Base-by-base conservation (phyloP, 1,284 basidiomycete genomes). In the Cronartium quercuum region DNA sequence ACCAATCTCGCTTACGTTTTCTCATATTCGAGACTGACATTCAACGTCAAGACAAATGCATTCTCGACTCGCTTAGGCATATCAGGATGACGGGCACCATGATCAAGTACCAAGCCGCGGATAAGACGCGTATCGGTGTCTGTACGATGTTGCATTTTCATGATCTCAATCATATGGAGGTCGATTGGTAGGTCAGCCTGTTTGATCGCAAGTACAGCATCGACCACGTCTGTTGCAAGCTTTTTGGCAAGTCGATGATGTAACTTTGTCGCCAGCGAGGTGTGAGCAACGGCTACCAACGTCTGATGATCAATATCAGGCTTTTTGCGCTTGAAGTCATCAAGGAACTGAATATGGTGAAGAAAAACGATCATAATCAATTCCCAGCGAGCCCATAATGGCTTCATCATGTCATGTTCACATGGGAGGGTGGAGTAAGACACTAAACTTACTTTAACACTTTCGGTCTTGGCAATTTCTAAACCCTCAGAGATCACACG, bases 141-240 rank as follows among this genome's bases (percentile, higher is more conserved):
- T 68, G 91, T 94, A 81, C 94, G 90, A 85, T 99, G 96, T 83
- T 98, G 95, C 96, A 99, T 99, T 86, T 98, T 98, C 95, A 98
- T 98, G 79, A 98, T 90, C 84, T 99, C 96, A 74, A 99, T 86
- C 96, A 99, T 99, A 84, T 98, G 95, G 77, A 99, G 84, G 84
- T 99, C 96, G 81, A 99, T 96, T 62, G 94, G 94, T 79, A 92
- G 88, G 15, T 86, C 83, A 29, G 88, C 87, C 35, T 90, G 88
- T 67, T 89, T 88, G 82, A 99, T 94, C 58, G 93, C 88, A 12
- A 94, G 85, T 13, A 98, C 93, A 77, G 96, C 94, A 83, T 98
- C 96, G 76, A 97, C 95, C 68, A 97, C 89, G 81, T 94, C 92
- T 66, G 91, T 88, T 68, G 94, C 88, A 75, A 99, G 88, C 81